Evolutionary conservation across 306 rosid genomes (phyloP).

Genomic region (Prunus mongolica): DNA sequence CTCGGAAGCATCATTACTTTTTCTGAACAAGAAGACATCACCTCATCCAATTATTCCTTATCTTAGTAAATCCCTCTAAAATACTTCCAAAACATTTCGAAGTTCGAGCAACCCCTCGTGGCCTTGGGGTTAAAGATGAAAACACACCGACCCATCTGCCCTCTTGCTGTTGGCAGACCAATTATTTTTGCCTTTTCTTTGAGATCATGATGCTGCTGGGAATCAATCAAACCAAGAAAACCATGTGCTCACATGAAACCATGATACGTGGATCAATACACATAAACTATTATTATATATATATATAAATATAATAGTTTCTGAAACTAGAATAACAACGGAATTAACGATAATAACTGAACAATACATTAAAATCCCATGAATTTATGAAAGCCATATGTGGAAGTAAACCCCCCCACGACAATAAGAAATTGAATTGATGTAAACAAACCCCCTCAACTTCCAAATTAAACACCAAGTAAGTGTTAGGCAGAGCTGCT

Average conservation of each 20-base stretch:
- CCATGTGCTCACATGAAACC: neutral
- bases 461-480: neutral
- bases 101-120: neutral
- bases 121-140: neutral
- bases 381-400: neutral
- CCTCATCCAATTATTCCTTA: neutral
- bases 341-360: neutral
- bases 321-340: neutral
- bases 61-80: neutral
- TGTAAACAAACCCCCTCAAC: neutral
- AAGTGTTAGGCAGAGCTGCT: neutral
- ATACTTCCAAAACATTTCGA: neutral
- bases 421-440: too few relatives aligned
- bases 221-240: neutral
- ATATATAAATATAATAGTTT: neutral
- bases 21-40: neutral
- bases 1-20: neutral
- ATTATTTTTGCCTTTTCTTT: neutral
- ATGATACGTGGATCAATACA: neutral
- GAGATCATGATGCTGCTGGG: neutral
- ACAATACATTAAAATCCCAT: neutral
- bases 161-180: neutral
- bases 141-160: constrained; percentile 3
- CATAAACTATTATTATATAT: neutral
- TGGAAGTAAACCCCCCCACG: too few relatives aligned